Base-by-base conservation (phyloP, 805 yeast genomes). In the Lipomyces yamadae region DNA sequence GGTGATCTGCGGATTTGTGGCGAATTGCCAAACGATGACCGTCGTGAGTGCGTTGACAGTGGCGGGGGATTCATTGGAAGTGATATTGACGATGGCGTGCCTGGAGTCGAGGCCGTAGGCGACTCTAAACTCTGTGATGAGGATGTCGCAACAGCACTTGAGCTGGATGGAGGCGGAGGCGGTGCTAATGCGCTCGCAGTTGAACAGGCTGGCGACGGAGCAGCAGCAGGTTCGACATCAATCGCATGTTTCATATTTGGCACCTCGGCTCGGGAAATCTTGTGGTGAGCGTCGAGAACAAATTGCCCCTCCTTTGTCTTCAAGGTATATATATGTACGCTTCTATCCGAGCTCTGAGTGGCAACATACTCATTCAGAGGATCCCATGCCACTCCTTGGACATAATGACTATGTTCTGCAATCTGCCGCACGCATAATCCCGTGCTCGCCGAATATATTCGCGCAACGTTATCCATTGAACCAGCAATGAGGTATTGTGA, bases 381-480 rank as follows among this genome's bases (percentile, higher is more conserved):
- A 76, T 95, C 99, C 98, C 98, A 95, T 0, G 89, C 82, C 4
- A 95, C 94, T 2, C 99, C 99, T 78, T 95, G 99, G 2, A 95
- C 96, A 73, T 91, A 94, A 76, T 93, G 97, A 58, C 81, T 81
- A 77, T 95, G 98, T 65, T 90, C 91, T 4, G 85, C 85, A 67
- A 88, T 81, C 71, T 86, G 88, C 34, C 81, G 76, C 0, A 89
- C 80, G 71, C 86, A 84, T 37, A 80, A 79, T 0, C 94, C 95
- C 1, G 82, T 82, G 0, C 76, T 73, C 3, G 84, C 85, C 68
- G 84, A 83, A 73, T 87, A 91, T 0, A 94, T 82, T 58, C 97
- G 81, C 10, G 92, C 85, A 6, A 86, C 82, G 73, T 92, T 91
- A 78, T 95, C 98, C 91, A 94, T 92, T 15, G 96, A 88, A 0